Base-by-base conservation (phyloP, 2,329 filamentous ascomycete genomes). In the Pestalotiopsis sp. region DNA sequence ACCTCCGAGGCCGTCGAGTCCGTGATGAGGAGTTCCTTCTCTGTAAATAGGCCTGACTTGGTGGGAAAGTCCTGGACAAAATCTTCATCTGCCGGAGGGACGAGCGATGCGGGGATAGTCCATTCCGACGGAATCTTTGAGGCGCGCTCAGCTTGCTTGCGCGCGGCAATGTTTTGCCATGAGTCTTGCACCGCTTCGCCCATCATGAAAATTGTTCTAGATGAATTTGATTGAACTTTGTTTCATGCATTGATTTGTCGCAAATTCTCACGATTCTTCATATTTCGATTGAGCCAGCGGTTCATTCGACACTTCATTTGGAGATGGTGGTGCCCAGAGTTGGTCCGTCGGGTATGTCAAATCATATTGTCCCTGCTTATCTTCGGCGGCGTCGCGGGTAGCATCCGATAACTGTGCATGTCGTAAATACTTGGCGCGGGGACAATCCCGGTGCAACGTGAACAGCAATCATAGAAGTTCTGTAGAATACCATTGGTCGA, bases 31-130 rank as follows among this genome's bases (percentile, higher is more conserved):
- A 71, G 36, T 31, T 73, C 73, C 3, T 69, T 63, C 3, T 64
- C 59, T 1, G 69, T 67, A n/a, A 74, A 72, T n/a, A 73, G 70
- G 17, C 67, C 65, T 1, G 70, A 70, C 11, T 66, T 71, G 31
- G 68, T 61, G 1, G 71, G 66, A 41, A 70, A 70, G 17, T 70
- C 70, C 12, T 72, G 71, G 13, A 73, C 69, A 12, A 69, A 66
- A 27, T 71, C 67, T 20, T 71, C 66, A 65, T 69, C 63, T 31
- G 66, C 11, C 6, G 58, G 38, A 7, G 60, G 64, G 17, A 66
- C 45, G 6, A 66, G 64, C 11, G 64, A 36, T 3, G 57, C 27
- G 11, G 64, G 64, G 9, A 66, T 66, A 31, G 57, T 2, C 64
- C 64, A 66, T 17, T 66, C 64, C 11, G 45, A 20, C n/a, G 64